Base-by-base conservation (phyloP, 2,329 filamentous ascomycete genomes). In the Fusarium solani-melongenae region DNA sequence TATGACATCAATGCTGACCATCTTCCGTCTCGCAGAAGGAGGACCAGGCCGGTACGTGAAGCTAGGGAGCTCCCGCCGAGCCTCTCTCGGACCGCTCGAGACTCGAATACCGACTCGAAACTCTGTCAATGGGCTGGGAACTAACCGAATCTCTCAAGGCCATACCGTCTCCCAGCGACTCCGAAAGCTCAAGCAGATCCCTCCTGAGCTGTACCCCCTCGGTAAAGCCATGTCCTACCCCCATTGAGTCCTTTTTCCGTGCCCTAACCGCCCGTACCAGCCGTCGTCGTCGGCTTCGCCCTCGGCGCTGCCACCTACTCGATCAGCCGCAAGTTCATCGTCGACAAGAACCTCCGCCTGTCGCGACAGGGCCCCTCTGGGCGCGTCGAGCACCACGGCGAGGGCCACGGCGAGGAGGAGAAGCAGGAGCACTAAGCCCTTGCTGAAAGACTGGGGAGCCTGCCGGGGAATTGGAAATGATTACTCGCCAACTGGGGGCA, bases 91-190 rank as follows among this genome's bases (percentile, higher is more conserved):
- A 53, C 55, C 58, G 68, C 69, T 57, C 71, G 70, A 74, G 31
- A 41, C 27, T 58, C 67, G 31, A 58, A 65, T 55, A 53, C 41
- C 41, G 60, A 61, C 44, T 70, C 46, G 61, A 61, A 64, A 62
- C 46, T 27, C 15, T 55, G 38, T 67, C 75, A 76, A 76, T 76
- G 66, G 67, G 39, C 57, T 58, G 46, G 44, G 49, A 51, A 75
- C 74, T 75, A 74, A 76, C 77, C 76, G 75, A 58, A 77, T 71
- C 46, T 53, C 27, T 53, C 66, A 75, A 99, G 96, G 94, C 83
- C 96, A 98, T 88, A 98, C 96, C 80, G 91, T 98, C 85, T 98
- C 96, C 77, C 96, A 98, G 88, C 94, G 96, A 83, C 89, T 99
- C 80, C 93, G 95, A 83, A 92, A 91, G 83, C 89, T 98, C 81